Evolutionary conservation across 1,139 yeast genomes (phyloP).

Genomic region (Blastobotrys apis): DNA sequence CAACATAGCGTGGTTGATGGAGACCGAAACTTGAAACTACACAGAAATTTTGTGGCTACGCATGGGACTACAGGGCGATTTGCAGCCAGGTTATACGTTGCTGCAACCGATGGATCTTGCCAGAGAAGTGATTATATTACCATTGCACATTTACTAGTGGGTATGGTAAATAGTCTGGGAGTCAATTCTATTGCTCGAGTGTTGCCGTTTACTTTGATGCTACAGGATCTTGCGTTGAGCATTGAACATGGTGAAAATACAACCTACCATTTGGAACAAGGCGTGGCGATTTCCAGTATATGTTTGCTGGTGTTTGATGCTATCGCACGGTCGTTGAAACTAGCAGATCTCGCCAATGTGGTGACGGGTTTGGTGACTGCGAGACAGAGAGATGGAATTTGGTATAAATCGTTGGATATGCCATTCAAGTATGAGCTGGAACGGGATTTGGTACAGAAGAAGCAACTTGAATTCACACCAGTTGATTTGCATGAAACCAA

Average conservation of each 20-base stretch:
- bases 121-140: slow-evolving; percentile 19
- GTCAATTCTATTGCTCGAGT: slow-evolving; percentile 20
- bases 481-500: slow-evolving; percentile 8
- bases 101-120: slow-evolving; percentile 17
- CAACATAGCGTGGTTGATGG: slow-evolving; percentile 17
- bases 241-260: slow-evolving; percentile 13
- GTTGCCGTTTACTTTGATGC: slow-evolving; percentile 22
- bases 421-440: slow-evolving; percentile 13
- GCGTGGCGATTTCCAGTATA: slow-evolving; percentile 23
- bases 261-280: slow-evolving; percentile 22
- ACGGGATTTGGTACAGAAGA: slow-evolving; percentile 12
- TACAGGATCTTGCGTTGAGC: slow-evolving; percentile 19
- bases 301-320: slow-evolving; percentile 24
- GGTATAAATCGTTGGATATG: slow-evolving; percentile 21
- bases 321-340: slow-evolving; percentile 20
- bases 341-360: slow-evolving; percentile 16
- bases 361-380: slow-evolving; percentile 19
- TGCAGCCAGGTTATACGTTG: slow-evolving; percentile 20
- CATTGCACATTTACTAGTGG: slow-evolving; percentile 20
- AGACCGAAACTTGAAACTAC: slow-evolving; percentile 15
- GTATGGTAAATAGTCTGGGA: slow-evolving; percentile 20
- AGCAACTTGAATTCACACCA: slow-evolving; percentile 2
- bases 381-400: slow-evolving; percentile 20
- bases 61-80: slow-evolving; percentile 25
- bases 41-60: slow-evolving; percentile 19